phyloP scores from a whole-genome alignment of 2,329 filamentous ascomycete species.

The Ophiostoma australiae region DNA sequence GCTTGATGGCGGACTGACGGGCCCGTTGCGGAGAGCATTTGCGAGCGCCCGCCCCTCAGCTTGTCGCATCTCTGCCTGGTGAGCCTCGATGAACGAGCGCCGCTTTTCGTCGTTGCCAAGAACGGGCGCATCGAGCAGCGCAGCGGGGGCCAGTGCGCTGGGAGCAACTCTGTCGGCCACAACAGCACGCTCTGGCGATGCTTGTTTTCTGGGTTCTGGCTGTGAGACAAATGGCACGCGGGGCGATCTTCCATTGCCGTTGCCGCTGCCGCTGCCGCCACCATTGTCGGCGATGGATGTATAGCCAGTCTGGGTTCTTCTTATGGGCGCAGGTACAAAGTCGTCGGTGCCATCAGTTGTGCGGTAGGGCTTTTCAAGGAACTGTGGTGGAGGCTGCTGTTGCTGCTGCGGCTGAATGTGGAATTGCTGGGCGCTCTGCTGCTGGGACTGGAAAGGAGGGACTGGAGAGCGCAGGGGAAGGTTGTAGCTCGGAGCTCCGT shows the following conservation, averaged over 20 bases:
- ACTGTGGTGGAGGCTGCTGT: conserved; percentile 27
- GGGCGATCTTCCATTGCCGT: conserved; percentile 19
- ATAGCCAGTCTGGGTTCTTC: conserved; percentile 55
- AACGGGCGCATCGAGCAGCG: conserved; percentile 28
- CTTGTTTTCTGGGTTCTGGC: not conserved
- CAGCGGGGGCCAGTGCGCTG: conserved; percentile 30
- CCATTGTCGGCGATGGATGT: conserved; percentile 34
- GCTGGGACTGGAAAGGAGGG: conserved; percentile 29
- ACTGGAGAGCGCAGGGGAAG: conserved; percentile 29
- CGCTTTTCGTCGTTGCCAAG: conserved; percentile 47
- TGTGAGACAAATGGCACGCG: not conserved
- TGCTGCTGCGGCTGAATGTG: conserved; percentile 28
- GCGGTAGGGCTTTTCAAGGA: conserved; percentile 36
- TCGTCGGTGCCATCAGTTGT: conserved; percentile 34
- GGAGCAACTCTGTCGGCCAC: conserved; percentile 31
- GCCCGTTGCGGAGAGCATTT: conserved; percentile 41
- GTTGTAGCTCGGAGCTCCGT: not conserved
- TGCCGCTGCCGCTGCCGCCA: conserved; percentile 20
- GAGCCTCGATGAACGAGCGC: conserved; percentile 54
- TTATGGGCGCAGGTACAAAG: conserved; percentile 52
- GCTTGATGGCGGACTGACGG: conserved; percentile 31
- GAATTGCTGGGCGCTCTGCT: not conserved
- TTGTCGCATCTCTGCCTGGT: conserved; percentile 56
- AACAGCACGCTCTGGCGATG: conserved; percentile 46
- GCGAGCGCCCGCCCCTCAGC: conserved; percentile 57